Evolutionary conservation across 495 filamentous ascomycete genomes (phyloP).

Genomic region (Neurospora tetraspora): DNA sequence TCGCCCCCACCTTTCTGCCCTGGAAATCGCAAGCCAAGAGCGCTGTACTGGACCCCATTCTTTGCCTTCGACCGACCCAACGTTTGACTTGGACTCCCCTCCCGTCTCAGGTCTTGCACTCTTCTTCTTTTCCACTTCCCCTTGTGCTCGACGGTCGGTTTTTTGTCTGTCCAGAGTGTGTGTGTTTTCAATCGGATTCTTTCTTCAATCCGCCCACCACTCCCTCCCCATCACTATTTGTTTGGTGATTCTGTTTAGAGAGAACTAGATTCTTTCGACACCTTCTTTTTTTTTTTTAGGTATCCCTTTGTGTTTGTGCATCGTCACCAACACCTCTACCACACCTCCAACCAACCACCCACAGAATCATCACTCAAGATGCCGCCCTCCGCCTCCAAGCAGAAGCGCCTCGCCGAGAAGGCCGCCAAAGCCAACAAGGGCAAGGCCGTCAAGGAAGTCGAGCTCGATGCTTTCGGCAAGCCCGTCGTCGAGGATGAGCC

Average conservation of each 20-base stretch:
- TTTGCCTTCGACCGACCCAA: neutral
- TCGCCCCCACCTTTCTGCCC: slow-evolving; percentile 2
- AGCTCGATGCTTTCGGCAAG: slow-evolving; percentile 51
- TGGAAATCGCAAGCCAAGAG: neutral
- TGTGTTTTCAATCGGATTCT: neutral
- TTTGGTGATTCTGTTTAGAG: neutral
- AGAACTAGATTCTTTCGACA: neutral
- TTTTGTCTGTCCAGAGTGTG: neutral
- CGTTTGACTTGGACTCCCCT: neutral
- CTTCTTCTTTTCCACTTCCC: neutral
- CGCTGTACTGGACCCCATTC: neutral
- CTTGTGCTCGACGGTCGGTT: neutral
- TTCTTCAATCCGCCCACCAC: neutral
- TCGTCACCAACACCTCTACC: neutral
- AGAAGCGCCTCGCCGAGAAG: slow-evolving; percentile 93
- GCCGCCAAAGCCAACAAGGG: slow-evolving; percentile 64
- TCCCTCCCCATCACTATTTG: neutral
- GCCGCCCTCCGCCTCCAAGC: slow-evolving; percentile 96
- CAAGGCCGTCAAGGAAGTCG: slow-evolving; percentile 65
- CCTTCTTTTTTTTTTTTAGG: neutral
- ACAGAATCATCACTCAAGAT: slow-evolving; percentile 30
- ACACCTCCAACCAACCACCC: neutral
- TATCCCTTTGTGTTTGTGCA: neutral
- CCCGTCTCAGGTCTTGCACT: neutral
- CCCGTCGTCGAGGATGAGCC: slow-evolving; percentile 50